Base-by-base conservation (phyloP, 2,329 filamentous ascomycete species). In the Pochonia chlamydosporia region DNA sequence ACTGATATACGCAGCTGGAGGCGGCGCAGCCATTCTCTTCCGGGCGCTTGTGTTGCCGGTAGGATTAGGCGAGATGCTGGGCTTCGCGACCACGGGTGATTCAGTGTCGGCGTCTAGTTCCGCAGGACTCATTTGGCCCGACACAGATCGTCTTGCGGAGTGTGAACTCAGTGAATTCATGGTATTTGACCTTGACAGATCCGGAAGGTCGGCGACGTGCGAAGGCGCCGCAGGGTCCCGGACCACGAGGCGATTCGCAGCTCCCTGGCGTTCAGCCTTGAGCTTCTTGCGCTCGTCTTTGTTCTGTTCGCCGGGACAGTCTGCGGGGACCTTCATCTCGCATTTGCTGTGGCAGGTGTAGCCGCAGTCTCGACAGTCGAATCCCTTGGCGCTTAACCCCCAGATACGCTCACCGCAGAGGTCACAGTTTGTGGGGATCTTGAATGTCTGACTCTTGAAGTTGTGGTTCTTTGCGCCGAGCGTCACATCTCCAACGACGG, bases 281-380 rank as follows among this genome's bases (percentile, higher is more conserved):
- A 95, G 76, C 59, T 91, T 95, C 74, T 96, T 99, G 71, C 85
- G 91, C 59, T 96, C 91, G 52, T 97, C 93, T 67, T 97, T 99
- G 53, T 77, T 85, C 62, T 93, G 82, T 62, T 97, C 93, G 43
- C 93, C 93, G 0, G 93, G 93, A 61, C 93, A 99, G 62, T 96
- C 89, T 7, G 93, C 87, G 1, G 93, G 90, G 0, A 97, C 93
- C 68, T 97, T 99, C 85, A 99, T 93, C 71, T 99, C 89, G 65
- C 93, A 99, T 70, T 99, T 99, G 73, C 85, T 95, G 69, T 99
- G 93, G 62, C 93, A 99, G 2, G 91, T 96, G 69, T 96, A 99
- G 28, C 95, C 93, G 61, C 93, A 99, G 65, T 97, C 92, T 56
- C 87, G 82, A 62, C 93, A 99, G 63, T 95, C 91, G 62, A 96